Conservation (phyloP, 352 stramenopile species). For the Pythium biforme region DNA sequence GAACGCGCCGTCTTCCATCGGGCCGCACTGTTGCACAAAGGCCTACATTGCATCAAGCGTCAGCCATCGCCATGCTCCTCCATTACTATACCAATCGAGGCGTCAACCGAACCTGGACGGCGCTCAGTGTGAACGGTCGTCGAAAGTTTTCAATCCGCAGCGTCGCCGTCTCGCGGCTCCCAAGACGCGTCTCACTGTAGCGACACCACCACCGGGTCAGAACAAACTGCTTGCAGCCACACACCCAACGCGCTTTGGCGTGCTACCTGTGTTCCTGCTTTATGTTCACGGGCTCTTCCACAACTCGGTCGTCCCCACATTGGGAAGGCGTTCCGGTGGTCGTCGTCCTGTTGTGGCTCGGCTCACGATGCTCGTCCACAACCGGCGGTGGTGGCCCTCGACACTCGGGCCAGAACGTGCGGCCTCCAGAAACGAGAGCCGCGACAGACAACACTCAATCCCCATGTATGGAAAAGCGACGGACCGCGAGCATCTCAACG, state of each 20-base stretch:
- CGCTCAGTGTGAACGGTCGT: constrained; percentile 71
- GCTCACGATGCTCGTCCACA: too few relatives aligned
- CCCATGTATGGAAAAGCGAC: too few relatives aligned
- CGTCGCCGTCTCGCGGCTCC: constrained; percentile 5
- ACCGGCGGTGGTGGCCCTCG: neutral
- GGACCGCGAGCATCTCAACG: too few relatives aligned
- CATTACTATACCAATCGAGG: neutral
- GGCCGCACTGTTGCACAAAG: constrained; percentile 51
- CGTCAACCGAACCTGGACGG: constrained; percentile 50
- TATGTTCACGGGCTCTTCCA: neutral
- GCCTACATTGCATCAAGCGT: too few relatives aligned
- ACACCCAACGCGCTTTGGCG: too few relatives aligned
- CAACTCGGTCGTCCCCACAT: too few relatives aligned
- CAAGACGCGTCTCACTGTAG: neutral
- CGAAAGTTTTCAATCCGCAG: constrained; percentile 76
- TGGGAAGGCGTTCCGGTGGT: neutral
- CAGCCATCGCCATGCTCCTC: too few relatives aligned
- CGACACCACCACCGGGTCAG: too few relatives aligned
- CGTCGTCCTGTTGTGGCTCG: too few relatives aligned
- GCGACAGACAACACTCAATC: too few relatives aligned
- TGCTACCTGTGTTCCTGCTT: constrained; percentile 2
- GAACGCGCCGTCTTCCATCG: constrained; percentile 72
- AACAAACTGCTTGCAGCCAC: too few relatives aligned
- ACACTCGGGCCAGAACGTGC: neutral
- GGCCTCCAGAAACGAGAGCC: neutral